phyloP scores from a whole-genome alignment of 331 rosid genomes.

The Spiraea crenata region DNA sequence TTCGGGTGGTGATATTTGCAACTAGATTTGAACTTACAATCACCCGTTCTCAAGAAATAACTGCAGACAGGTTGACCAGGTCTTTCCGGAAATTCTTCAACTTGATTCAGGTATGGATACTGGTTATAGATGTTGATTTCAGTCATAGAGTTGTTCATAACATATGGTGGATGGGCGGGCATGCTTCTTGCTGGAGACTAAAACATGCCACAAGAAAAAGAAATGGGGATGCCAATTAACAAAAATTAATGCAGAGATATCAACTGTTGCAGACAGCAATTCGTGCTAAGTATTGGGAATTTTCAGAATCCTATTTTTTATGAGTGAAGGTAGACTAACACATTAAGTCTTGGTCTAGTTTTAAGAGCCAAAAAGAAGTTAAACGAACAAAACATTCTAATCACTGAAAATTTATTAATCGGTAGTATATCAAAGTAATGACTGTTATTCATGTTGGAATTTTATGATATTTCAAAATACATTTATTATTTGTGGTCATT shows the following conservation, averaged over 20 bases:
- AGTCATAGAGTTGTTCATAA: conserved; percentile 48
- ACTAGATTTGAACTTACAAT: conserved; percentile 68
- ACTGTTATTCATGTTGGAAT: too few relatives aligned
- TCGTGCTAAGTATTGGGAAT: background rate
- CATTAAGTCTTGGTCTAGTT: background rate
- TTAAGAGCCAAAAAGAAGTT: background rate
- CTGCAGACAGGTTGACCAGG: conserved; percentile 92
- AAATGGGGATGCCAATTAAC: background rate
- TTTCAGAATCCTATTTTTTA: background rate
- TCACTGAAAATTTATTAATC: background rate
- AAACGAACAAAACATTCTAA: background rate
- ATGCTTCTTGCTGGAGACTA: conserved; percentile 62
- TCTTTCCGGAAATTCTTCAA: conserved; percentile 73
- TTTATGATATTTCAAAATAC: too few relatives aligned
- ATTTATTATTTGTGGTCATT: too few relatives aligned
- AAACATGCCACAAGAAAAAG: conserved; percentile 25
- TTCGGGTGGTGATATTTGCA: conserved; percentile 93
- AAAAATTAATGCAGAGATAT: background rate
- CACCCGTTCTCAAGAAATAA: conserved; percentile 78
- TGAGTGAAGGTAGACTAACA: too few relatives aligned
- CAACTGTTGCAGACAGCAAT: background rate
- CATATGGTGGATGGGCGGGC: conserved; percentile 57
- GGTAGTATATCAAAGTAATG: background rate
- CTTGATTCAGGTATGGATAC: conserved; percentile 42
- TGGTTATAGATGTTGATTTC: conserved; percentile 52